These are phyloP conservation scores for Penicillium flavigenum DNA, from an alignment of 495 filamentous ascomycete species.

Conservation along the genomic window DNA sequence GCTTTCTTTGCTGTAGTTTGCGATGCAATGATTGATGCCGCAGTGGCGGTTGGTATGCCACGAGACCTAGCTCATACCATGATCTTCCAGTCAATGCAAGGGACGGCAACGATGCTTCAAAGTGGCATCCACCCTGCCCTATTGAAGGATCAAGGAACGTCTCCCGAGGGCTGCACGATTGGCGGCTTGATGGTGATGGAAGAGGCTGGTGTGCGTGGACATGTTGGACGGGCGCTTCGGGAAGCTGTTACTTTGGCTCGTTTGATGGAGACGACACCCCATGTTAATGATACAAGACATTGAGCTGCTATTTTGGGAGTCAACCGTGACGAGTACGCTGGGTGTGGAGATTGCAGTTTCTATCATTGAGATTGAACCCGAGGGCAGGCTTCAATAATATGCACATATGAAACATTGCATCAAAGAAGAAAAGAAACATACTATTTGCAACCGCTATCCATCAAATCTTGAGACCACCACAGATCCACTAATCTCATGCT, in stretches of 20 bases:
- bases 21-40: constrained; percentile 45
- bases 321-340: background rate
- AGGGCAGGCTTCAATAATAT: background rate
- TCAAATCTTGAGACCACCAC: background rate
- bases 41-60: constrained; percentile 45
- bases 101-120: constrained; percentile 40
- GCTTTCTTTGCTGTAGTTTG: constrained; percentile 46
- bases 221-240: constrained; percentile 39
- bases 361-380: background rate
- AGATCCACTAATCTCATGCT: constrained; percentile 17
- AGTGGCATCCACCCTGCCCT: constrained; percentile 40
- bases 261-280: constrained; percentile 35
- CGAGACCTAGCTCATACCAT: constrained; percentile 40
- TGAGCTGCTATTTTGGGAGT: constrained; percentile 8
- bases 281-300: constrained; percentile 43
- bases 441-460: background rate
- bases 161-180: constrained; percentile 47
- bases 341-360: background rate
- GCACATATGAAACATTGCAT: background rate
- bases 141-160: constrained; percentile 42
- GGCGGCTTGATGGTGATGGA: constrained; percentile 47
- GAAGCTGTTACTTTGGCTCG: constrained; percentile 45
- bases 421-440: background rate
- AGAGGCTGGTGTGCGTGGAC: constrained; percentile 41
- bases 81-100: constrained; percentile 42